phyloP scores from a whole-genome alignment of 192 early-diverging fungal genomes.

The Coemansia umbellata region DNA sequence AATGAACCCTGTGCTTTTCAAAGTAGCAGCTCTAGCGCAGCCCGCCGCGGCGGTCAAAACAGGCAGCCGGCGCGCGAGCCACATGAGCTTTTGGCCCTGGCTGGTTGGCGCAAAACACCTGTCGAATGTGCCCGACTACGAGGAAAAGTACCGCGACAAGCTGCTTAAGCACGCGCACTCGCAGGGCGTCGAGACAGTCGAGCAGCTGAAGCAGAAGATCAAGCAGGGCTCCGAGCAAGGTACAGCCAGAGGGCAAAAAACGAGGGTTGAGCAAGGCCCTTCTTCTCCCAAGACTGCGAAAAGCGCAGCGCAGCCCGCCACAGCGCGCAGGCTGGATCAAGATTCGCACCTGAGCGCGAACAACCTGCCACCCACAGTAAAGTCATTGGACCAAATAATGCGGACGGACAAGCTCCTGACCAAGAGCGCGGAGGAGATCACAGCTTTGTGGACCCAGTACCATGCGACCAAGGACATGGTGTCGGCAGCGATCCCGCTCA shows the following conservation, averaged over 20 bases:
- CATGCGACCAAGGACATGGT: conserved; percentile 59
- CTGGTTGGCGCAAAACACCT: conserved; percentile 32
- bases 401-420: conserved; percentile 48
- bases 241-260: neutral
- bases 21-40: neutral
- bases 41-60: neutral
- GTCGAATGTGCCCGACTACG: conserved; percentile 53
- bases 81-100: too few species aligned
- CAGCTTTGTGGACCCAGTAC: conserved; percentile 72
- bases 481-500: conserved; percentile 60
- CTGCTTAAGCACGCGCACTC: conserved; percentile 54
- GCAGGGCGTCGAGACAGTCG: conserved; percentile 29
- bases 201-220: conserved; percentile 33
- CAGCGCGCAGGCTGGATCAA: conserved; percentile 5
- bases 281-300: neutral
- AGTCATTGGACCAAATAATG: conserved; percentile 58
- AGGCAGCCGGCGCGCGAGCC: neutral
- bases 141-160: conserved; percentile 65
- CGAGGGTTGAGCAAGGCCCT: neutral
- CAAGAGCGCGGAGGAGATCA: conserved; percentile 41
- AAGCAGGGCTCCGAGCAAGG: neutral
- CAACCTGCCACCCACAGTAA: conserved; percentile 32
- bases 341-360: neutral
- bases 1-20: neutral
- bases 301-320: neutral